Evolutionary conservation across 176 grass and related monocot species (phyloP), one percentile per base, ranked within the genome.

Genomic region (Calamus simplicifolius): DNA sequence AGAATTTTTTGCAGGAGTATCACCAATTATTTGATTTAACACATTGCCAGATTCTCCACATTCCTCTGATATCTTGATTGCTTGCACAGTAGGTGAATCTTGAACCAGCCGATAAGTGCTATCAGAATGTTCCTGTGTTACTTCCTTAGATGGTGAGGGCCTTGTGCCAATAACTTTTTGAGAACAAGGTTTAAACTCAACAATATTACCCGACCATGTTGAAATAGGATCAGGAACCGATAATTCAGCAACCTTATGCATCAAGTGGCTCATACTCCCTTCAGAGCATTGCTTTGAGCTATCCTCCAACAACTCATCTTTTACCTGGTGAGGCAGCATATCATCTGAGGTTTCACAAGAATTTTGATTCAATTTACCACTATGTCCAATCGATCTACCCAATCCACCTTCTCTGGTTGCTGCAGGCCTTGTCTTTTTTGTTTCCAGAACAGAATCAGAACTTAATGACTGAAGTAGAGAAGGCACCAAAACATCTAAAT

Each of bases 1-100:
- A 75, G 52, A 48, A 58, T 72, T 74, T 64, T 59, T 73, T 73
- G 66, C 56, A 80, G 68, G 79, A 81, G 70, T 71, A 30, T 64
- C 68, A 76, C 61, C 61, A 59, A 61, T 66, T 49, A 55, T 62
- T 60, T 51, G 43, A 70, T 71, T 55, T 75, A 25, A 62, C 62
- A 61, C 63, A 62, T 31, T 38, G 19, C 27, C 13, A n/a, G 31
- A 27, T 48, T 69, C 49, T 73, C 58, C 62, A 52, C 54, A 43
- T 66, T 74, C 19, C 79, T 79, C 80, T 59, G 43, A 35, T 69
- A 69, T 72, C 56, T 75, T 75, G 75, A 43, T 10, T 43, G 35
- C 8, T 43, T 12, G 35, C 35, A 13, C 35, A 43, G 10, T 12
- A 43, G 35, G 8, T 43, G 35, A 43, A 43, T 43, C 35, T 43